Conservation (phyloP, 116 monocot genomes). For the Zostera marina region DNA sequence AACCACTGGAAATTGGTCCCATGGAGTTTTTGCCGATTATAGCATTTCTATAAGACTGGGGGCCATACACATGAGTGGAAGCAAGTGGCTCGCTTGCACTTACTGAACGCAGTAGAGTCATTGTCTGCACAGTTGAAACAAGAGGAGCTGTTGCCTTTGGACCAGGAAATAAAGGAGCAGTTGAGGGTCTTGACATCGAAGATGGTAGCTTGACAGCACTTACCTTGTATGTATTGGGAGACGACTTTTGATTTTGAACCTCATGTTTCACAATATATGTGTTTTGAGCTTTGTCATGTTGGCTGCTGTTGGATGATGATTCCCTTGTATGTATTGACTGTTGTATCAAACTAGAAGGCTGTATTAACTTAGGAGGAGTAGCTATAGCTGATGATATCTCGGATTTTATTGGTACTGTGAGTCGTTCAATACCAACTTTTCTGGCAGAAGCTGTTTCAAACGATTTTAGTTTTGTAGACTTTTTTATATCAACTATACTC, state of each 20-base stretch:
- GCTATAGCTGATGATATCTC: conserved; percentile 19
- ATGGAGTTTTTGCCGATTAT: conserved; percentile 43
- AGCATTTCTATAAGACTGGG: conserved; percentile 82
- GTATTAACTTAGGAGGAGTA: background rate
- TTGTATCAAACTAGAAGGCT: conserved; percentile 6
- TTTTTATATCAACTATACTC: conserved; percentile 19
- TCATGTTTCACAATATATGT: background rate
- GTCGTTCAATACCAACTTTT: background rate
- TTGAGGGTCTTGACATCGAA: conserved; percentile 45
- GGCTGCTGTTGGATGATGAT: conserved; percentile 8
- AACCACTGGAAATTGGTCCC: conserved; percentile 10
- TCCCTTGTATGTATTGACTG: conserved; percentile 12
- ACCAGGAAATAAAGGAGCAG: conserved; percentile 53
- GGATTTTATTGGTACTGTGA: background rate
- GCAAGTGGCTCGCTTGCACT: conserved; percentile 34
- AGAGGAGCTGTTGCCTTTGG: conserved; percentile 26
- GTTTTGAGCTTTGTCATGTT: conserved; percentile 6
- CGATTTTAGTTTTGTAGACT: conserved; percentile 2
- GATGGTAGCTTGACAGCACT: background rate
- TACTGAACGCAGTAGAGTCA: conserved; percentile 32
- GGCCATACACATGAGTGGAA: conserved; percentile 28
- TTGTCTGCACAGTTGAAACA: conserved; percentile 22
- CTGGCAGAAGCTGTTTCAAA: conserved; percentile 18
- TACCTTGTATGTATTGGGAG: conserved; percentile 1
- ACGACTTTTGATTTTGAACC: conserved; percentile 5